These are phyloP conservation scores for Penicillium sp. DNA, from an alignment of 2,329 filamentous ascomycete genomes.

Conservation along the genomic window DNA sequence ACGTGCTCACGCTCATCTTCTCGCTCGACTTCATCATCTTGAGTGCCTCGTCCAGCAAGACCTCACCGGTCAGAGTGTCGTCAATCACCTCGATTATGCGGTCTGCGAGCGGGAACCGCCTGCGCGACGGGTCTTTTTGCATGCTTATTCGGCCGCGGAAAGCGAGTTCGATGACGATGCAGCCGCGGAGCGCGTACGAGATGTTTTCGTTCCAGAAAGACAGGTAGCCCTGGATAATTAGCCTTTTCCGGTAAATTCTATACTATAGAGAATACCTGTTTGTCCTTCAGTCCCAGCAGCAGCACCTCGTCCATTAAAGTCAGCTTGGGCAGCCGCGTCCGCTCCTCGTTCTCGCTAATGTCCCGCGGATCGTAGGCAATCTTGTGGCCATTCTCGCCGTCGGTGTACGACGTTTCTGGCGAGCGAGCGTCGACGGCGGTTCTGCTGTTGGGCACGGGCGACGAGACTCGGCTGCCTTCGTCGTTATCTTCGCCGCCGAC, in stretches of 20 bases:
- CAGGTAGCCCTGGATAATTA: slow-evolving; percentile 71
- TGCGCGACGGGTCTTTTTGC: slow-evolving; percentile 90
- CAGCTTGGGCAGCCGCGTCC: slow-evolving; percentile 96
- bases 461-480: slow-evolving; percentile 62
- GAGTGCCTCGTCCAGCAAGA: slow-evolving; percentile 91
- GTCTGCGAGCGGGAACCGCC: slow-evolving; percentile 89
- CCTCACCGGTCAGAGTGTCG: slow-evolving; percentile 92
- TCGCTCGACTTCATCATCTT: slow-evolving; percentile 99
- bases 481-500: slow-evolving; percentile 56
- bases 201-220: slow-evolving; percentile 99
- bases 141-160: slow-evolving; percentile 96
- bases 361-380: slow-evolving; percentile 97
- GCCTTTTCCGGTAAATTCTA: background rate
- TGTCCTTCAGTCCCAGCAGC: slow-evolving; percentile 93
- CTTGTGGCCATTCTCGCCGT: slow-evolving; percentile 90
- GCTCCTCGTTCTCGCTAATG: slow-evolving; percentile 92
- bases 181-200: slow-evolving; percentile 93
- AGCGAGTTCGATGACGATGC: slow-evolving; percentile 95
- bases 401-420: slow-evolving; percentile 78
- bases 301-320: slow-evolving; percentile 98
- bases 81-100: slow-evolving; percentile 95
- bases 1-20: slow-evolving; percentile 99
- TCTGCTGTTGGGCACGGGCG: slow-evolving; percentile 59
- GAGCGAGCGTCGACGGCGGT: slow-evolving; percentile 53
- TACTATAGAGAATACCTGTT: slow-evolving; percentile 64